Evolutionary conservation across 1,139 yeast genomes (phyloP).

Genomic region (Candida pseudoviswanathii): DNA sequence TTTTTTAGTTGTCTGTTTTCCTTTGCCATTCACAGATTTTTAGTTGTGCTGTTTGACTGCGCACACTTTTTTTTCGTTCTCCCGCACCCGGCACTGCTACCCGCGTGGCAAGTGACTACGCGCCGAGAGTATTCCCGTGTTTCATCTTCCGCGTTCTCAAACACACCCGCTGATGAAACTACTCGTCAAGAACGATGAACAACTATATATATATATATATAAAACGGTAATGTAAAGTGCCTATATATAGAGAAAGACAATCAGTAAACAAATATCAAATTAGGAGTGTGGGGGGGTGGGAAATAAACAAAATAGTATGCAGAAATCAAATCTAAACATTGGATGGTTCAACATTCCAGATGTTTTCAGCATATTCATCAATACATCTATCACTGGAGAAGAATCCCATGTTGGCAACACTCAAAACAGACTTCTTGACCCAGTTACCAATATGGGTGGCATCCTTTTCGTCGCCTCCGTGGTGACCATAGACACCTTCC

Average conservation of each 20-base stretch:
- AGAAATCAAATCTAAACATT: constrained; percentile 10
- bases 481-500: constrained; percentile 66
- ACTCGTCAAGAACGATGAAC: not conserved
- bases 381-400: constrained; percentile 90
- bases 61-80: no score
- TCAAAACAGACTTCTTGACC: constrained; percentile 72
- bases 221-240: no score
- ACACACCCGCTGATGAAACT: not conserved
- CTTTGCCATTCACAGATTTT: not conserved
- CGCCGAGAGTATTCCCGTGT: not conserved
- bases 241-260: not conserved
- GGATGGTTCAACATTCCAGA: constrained; percentile 86
- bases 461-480: constrained; percentile 43
- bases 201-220: no score
- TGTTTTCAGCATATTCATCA: constrained; percentile 88
- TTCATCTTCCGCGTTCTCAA: not conserved
- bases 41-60: not conserved
- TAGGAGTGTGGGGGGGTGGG: no score
- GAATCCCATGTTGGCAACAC: constrained; percentile 94
- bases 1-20: not conserved
- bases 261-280: not conserved
- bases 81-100: not conserved
- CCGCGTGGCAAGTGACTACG: not conserved
- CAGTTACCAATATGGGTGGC: constrained; percentile 64
- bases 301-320: not conserved